phyloP scores from a whole-genome alignment of 305 asterid genomes.

The Caryopteris hybrid region DNA sequence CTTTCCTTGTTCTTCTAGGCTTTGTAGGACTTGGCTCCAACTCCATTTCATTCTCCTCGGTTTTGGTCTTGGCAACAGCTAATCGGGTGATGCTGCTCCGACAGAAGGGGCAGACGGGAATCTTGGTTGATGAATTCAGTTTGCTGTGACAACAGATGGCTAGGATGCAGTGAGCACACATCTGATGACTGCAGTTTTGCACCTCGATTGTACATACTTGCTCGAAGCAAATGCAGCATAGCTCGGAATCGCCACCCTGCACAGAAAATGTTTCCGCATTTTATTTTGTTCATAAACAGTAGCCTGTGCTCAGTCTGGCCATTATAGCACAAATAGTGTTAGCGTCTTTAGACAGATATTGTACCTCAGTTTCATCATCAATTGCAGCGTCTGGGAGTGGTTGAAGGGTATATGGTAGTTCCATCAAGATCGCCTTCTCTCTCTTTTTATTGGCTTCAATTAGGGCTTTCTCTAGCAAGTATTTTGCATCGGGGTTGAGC shows the following conservation, averaged over 20 bases:
- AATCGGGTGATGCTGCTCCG: slow-evolving; percentile 58
- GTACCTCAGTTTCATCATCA: slow-evolving; percentile 67
- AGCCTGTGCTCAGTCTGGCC: too few species aligned
- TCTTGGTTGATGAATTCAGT: slow-evolving; percentile 39
- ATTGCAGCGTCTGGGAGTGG: slow-evolving; percentile 26
- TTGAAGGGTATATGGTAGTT: slow-evolving; percentile 27
- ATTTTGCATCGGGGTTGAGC: slow-evolving; percentile 69
- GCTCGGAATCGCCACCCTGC: slow-evolving; percentile 53
- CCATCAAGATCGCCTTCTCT: slow-evolving; percentile 59
- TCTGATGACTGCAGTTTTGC: slow-evolving; percentile 70
- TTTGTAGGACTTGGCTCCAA: slow-evolving; percentile 34
- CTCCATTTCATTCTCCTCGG: slow-evolving; percentile 29
- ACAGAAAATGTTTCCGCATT: not conserved
- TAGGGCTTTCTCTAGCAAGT: slow-evolving; percentile 65
- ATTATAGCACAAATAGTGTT: too few species aligned
- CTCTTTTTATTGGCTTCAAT: slow-evolving; percentile 73
- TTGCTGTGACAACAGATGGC: slow-evolving; percentile 75
- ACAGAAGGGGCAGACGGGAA: slow-evolving; percentile 79
- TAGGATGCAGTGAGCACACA: slow-evolving; percentile 78
- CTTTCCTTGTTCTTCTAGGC: slow-evolving; percentile 39
- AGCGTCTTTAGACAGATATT: too few species aligned
- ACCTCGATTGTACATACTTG: slow-evolving; percentile 66
- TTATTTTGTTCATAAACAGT: not conserved
- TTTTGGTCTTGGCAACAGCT: slow-evolving; percentile 45
- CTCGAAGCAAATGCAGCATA: slow-evolving; percentile 87